These are phyloP conservation scores for Penicillium expansum DNA, from an alignment of 2,329 filamentous ascomycete genomes.

Conservation along the genomic window DNA sequence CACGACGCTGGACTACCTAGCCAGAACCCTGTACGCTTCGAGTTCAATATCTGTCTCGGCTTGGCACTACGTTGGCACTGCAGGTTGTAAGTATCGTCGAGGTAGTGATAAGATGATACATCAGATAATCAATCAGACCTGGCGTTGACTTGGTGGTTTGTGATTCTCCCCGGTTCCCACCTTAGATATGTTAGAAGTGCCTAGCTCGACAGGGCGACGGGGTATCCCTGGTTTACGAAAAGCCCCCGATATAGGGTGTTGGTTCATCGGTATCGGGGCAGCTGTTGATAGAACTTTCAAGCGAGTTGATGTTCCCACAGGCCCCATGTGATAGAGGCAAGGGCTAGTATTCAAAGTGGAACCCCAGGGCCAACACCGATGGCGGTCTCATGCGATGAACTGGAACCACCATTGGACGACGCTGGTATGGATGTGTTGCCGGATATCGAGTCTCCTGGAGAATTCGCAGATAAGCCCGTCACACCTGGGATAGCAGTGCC, in stretches of 20 bases:
- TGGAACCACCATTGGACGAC: too few relatives aligned
- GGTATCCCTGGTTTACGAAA: not conserved
- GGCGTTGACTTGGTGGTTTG: not conserved
- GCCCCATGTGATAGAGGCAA: not conserved
- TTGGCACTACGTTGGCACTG: too few relatives aligned
- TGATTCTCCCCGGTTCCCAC: not conserved
- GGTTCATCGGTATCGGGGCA: not conserved
- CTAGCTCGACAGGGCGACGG: not conserved
- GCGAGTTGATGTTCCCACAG: not conserved
- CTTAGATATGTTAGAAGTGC: not conserved
- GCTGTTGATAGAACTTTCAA: not conserved
- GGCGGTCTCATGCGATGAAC: not conserved
- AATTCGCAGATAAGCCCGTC: too few relatives aligned
- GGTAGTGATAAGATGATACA: not conserved
- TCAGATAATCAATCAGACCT: not conserved
- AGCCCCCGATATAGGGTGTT: not conserved
- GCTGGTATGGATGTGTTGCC: too few relatives aligned
- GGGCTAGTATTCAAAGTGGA: not conserved
- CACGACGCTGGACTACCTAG: too few relatives aligned
- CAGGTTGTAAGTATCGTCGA: too few relatives aligned
- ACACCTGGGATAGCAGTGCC: too few relatives aligned
- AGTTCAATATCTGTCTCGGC: too few relatives aligned
- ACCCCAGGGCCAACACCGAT: not conserved
- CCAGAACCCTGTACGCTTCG: too few relatives aligned
- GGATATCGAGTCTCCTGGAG: too few relatives aligned